Conservation (phyloP, 768 basidiomycete genomes). For the Leucocoprinus sp. region DNA sequence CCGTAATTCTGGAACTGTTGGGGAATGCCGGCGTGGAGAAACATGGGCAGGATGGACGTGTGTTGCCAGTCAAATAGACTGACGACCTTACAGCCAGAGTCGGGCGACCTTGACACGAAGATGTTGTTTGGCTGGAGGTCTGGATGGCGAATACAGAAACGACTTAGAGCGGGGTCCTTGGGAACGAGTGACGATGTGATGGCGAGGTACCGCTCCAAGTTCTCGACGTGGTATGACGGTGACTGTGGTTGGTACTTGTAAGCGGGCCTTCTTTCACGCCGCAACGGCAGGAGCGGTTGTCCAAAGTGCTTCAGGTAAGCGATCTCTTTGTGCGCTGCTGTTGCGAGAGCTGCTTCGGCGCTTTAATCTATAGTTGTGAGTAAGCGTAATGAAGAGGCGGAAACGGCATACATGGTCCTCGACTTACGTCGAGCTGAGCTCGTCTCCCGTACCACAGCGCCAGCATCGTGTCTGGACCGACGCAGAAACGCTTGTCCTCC, state of each 20-base stretch:
- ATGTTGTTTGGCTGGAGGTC: conserved; percentile 44
- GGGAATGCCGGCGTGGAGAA: conserved; percentile 41
- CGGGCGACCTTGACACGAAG: conserved; percentile 37
- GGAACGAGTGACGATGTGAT: conserved; percentile 40
- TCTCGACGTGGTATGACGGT: conserved; percentile 24
- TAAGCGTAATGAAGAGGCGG: conserved; percentile 21
- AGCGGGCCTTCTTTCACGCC: conserved; percentile 30
- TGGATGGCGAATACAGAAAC: conserved; percentile 45
- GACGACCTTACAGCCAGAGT: conserved; percentile 30
- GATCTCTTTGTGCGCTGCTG: conserved; percentile 37
- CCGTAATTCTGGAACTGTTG: conserved; percentile 37
- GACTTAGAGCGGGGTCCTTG: conserved; percentile 26
- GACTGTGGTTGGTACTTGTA: conserved; percentile 38
- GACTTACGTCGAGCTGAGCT: conserved; percentile 36
- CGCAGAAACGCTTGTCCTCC: conserved; percentile 32
- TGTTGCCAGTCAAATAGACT: conserved; percentile 50
- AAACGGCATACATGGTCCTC: conserved; percentile 44
- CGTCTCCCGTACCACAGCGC: conserved; percentile 42
- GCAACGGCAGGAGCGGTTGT: conserved; percentile 36
- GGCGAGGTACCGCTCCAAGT: conserved; percentile 38
- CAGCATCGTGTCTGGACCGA: conserved; percentile 36
- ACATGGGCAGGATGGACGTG: conserved; percentile 42
- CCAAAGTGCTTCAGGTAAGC: conserved; percentile 42
- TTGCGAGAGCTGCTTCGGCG: conserved; percentile 32
- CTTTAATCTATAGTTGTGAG: conserved; percentile 31